Evolutionary conservation across 2,329 filamentous ascomycete genomes (phyloP), one percentile per base, ranked within the genome.

Genomic region (Septoria linicola): DNA sequence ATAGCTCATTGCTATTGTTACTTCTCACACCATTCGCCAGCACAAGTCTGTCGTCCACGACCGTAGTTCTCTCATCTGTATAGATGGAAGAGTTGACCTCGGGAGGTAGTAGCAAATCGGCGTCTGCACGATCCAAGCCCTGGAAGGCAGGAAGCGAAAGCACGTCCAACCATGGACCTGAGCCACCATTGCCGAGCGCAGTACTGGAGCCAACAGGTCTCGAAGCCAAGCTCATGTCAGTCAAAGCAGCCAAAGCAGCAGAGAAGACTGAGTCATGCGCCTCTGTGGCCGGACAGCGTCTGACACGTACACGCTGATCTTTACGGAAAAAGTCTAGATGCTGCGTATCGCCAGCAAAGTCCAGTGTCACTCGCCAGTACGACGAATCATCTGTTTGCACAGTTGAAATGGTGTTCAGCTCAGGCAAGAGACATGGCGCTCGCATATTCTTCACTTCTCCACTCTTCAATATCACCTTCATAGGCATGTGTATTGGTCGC

Each of bases 281-380:
- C 80, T 48, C 66, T 7, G 54, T 51, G 0, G 73, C 70, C 0
- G 70, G 68, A n/a, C 89, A 82, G 13, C 87, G 79, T 14, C 87
- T 81, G 3, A 96, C 82, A 63, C 84, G 84, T 35, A 96, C 73
- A 1, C 82, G 87, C 61, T 95, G 89, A 20, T 84, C 84, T 16
- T 76, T 75, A 8, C 73, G 73, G 72, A 96, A 89, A 3, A 83
- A 80, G 0, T 77, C 70, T 3, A 80, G 74, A 41, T 93, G 80
- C 0, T 75, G 69, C 0, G 83, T 74, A 50, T 87, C 82, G 42
- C 76, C 73, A 3, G 73, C 74, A 57, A 96, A 89, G 65, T 93
- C 84, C 3, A 96, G 76, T 4, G 83, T 82, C 2, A 95, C 78
- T 35, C 88, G 85, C 91, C 91, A 96, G 73, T 89, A 92, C 3